These are phyloP conservation scores for Chaetomiaceae sp. DNA, from an alignment of 2,329 filamentous ascomycete species.

Conservation along the genomic window DNA sequence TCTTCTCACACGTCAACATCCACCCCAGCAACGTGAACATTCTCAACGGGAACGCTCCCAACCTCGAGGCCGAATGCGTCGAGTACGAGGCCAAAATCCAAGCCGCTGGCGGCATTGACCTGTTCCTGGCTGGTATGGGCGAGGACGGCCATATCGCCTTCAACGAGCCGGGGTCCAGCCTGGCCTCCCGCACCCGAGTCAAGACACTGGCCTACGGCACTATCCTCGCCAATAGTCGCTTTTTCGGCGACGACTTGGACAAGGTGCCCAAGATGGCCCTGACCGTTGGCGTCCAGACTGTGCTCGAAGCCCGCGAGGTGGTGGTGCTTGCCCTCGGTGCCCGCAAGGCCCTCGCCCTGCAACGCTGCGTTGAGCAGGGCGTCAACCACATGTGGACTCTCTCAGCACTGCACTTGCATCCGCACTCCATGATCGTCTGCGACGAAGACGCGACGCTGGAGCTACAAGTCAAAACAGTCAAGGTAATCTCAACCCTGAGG, in stretches of 20 bases:
- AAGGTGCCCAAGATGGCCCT: constrained; percentile 67
- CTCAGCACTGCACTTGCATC: constrained; percentile 67
- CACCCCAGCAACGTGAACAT: constrained; percentile 66
- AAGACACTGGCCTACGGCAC: constrained; percentile 77
- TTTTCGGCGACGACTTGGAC: constrained; percentile 61
- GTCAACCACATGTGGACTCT: constrained; percentile 80
- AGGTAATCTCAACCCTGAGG: too few species aligned
- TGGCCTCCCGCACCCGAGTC: constrained; percentile 65
- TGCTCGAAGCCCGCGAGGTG: constrained; percentile 68
- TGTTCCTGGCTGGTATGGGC: constrained; percentile 73
- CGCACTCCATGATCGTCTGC: constrained; percentile 67
- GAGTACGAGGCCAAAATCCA: constrained; percentile 68
- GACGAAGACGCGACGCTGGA: constrained; percentile 67
- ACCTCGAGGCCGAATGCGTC: constrained; percentile 66
- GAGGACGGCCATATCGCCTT: constrained; percentile 77
- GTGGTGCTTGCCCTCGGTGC: constrained; percentile 69
- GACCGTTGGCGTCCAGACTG: constrained; percentile 51
- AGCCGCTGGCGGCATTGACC: constrained; percentile 64
- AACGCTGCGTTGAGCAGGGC: constrained; percentile 68
- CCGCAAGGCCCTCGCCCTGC: constrained; percentile 66
- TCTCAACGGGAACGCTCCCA: constrained; percentile 64
- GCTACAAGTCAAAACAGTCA: constrained; percentile 61
- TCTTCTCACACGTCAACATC: constrained; percentile 71
- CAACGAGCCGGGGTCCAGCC: constrained; percentile 72
- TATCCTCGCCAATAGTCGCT: constrained; percentile 68